A percentile compares a stretch with the other conserved stretches of the same genome.
These are phyloP conservation scores for Trichophyton benhamiae DNA, from an alignment of 2,329 filamentous ascomycete genomes.

Conservation along the genomic window DNA sequence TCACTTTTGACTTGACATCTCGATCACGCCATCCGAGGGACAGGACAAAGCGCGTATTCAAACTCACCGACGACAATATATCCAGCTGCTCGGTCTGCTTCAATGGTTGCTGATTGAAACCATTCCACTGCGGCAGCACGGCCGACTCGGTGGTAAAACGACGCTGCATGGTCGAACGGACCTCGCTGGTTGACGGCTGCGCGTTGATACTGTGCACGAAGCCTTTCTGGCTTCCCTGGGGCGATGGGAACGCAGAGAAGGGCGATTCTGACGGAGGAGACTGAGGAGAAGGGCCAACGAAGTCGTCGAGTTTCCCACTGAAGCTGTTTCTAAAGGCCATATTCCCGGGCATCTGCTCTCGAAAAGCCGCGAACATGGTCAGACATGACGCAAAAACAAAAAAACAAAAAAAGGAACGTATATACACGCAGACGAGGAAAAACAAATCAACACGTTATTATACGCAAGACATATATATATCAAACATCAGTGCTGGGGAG, in stretches of 20 bases:
- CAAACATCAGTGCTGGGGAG: neutral
- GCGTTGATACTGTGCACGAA: constrained; percentile 25
- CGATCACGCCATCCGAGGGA: constrained; percentile 5
- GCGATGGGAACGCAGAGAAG: constrained; percentile 62
- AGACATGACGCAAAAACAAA: constrained; percentile 8
- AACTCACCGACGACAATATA: constrained; percentile 42
- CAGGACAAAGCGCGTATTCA: constrained; percentile 7
- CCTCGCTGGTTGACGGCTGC: constrained; percentile 52
- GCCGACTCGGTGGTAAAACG: constrained; percentile 89
- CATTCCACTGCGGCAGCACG: constrained; percentile 62
- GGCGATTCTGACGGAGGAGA: constrained; percentile 64
- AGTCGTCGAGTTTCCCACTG: constrained; percentile 61
- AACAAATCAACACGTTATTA: neutral
- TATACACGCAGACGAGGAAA: neutral
- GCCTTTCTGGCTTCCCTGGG: constrained; percentile 54
- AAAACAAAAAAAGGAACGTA: neutral
- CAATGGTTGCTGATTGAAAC: constrained; percentile 43
- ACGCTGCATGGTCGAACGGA: constrained; percentile 66
- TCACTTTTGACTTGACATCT: constrained; percentile 3
- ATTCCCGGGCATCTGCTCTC: constrained; percentile 12
- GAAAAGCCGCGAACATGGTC: constrained; percentile 13
- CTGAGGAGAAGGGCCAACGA: constrained; percentile 65
- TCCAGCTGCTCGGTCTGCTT: constrained; percentile 44
- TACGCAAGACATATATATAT: neutral
- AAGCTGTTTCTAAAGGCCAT: constrained; percentile 56